Conservation (phyloP, 805 yeast genomes). For the Kluyveromyces lactis region DNA sequence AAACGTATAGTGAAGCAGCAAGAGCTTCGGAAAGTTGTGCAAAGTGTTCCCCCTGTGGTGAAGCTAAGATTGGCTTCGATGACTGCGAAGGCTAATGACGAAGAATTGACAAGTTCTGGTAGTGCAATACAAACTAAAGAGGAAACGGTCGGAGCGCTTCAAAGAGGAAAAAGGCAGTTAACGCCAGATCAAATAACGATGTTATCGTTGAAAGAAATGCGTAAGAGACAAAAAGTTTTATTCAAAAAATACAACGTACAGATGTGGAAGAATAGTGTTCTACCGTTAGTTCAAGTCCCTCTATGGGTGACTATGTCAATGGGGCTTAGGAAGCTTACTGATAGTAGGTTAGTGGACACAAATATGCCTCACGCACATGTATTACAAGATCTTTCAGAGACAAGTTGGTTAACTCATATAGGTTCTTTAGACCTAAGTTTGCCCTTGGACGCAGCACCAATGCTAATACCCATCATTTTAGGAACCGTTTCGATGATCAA, state of each 20-base stretch:
- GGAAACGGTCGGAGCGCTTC: conserved; percentile 22
- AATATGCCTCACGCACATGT: conserved; percentile 40
- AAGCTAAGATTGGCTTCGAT: conserved; percentile 41
- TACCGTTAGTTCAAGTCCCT: conserved; percentile 81
- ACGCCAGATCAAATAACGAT: conserved; percentile 73
- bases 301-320: conserved; percentile 75
- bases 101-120: conserved; percentile 7
- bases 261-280: conserved; percentile 66
- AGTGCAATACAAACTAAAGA: conserved; percentile 15
- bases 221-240: conserved; percentile 64
- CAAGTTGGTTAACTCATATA: conserved; percentile 2
- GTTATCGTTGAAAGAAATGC: conserved; percentile 66
- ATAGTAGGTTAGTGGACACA: conserved; percentile 33
- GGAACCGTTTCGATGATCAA: conserved; percentile 69
- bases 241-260: conserved; percentile 63
- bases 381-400: conserved; percentile 22
- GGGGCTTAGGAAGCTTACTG: conserved; percentile 68
- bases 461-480: conserved; percentile 62
- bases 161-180: conserved; percentile 32
- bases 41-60: conserved; percentile 69
- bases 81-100: conserved; percentile 14
- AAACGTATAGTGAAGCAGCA: conserved; percentile 62
- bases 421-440: conserved; percentile 47
- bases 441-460: conserved; percentile 52
- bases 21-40: conserved; percentile 57